Base-by-base conservation (phyloP, 2,329 filamentous ascomycete species). In the Fusarium nisikadoi region DNA sequence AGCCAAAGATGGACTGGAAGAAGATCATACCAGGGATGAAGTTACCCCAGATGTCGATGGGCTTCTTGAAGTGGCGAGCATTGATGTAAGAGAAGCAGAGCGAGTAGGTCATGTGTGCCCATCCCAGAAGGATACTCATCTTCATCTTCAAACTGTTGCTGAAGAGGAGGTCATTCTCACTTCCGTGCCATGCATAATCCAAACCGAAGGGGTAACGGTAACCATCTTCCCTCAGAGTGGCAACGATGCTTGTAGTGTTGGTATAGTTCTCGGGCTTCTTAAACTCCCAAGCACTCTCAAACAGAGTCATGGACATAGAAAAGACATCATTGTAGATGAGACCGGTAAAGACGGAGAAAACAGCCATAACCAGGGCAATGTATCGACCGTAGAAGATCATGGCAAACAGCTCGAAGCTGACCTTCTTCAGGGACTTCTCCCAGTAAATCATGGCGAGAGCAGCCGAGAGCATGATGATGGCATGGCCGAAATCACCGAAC, bases 71-170 rank as follows among this genome's bases (percentile, higher is more conserved):
- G 83, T 98, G 94, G 63, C 92, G 91, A 54, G 94, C 95, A 80
- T 99, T 99, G 87, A 97, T 89, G 79, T 93, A 96, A 29, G 96
- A 92, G 79, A 97, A 92, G 85, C 93, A 95, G 49, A 99, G 90
- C 23, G 96, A 98, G 85, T 97, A 99, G 6, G 96, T 99, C 96
- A 99, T 99, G 85, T 98, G 95, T 65, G 90, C 90, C 96, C 97
- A 99, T 81, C 97, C 96, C 73, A 99, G 89, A 74, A 99, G 90
- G 80, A 99, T 98, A 86, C 94, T 97, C 84, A 99, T 93, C 88
- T 99, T 99, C 96, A 99, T 99, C 91, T 99, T 99, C 89, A 96
- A 97, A 83, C 93, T 97, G 92, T 99, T 99, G 81, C 90, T 93
- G 85, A 99, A 99, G 54, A 99, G 89, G 25, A 99, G 88, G 68